Base-by-base conservation (phyloP, 176 grass and related monocot genomes). In the Tuctoria greenei region DNA sequence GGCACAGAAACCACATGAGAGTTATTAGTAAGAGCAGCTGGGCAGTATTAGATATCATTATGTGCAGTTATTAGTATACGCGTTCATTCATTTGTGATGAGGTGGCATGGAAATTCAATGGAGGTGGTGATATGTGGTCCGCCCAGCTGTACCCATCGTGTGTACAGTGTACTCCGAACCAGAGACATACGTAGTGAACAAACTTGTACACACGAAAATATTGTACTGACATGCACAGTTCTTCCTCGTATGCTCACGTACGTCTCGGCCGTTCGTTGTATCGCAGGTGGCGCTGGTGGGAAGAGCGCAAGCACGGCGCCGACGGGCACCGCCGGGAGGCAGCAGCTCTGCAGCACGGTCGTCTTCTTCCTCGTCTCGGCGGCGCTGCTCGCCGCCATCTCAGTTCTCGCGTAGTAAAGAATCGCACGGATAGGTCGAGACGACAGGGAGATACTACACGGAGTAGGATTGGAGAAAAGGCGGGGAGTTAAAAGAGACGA, bases 41-140 rank as follows among this genome's bases (percentile, higher is more conserved):
- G n/a, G n/a, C n/a, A n/a, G n/a, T n/a, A n/a, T n/a, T n/a, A n/a
- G n/a, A n/a, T n/a, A n/a, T n/a, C n/a, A n/a, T n/a, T n/a, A n/a
- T n/a, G n/a, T n/a, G n/a, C n/a, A 41, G 63, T 41, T n/a, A n/a
- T 1, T 21, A 44, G 14, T 16, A 16, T 47, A 15, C 45, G 14
- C 52, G 38, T 23, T 26, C 66, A 77, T 38, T 85, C 24, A 74
- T 7, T 56, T 27, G 11, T 26, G 60, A 45, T n/a, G n/a, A n/a
- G 39, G 59, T 50, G 83, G 37, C 83, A 31, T 58, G 69, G 73
- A 52, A 26, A 59, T 52, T 86, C 37, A 86, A 81, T 64, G 77
- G 52, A 56, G 7, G 7, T n/a, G n/a, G n/a, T 1, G 6, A 24
- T 56, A 20, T 9, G 52, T 52, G 17, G 50, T 52, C 50, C n/a